A percentile compares a stretch with the other conserved stretches of the same genome.
Conservation (phyloP, 306 rosid species). For the Amphicarpaea edgeworthii region DNA sequence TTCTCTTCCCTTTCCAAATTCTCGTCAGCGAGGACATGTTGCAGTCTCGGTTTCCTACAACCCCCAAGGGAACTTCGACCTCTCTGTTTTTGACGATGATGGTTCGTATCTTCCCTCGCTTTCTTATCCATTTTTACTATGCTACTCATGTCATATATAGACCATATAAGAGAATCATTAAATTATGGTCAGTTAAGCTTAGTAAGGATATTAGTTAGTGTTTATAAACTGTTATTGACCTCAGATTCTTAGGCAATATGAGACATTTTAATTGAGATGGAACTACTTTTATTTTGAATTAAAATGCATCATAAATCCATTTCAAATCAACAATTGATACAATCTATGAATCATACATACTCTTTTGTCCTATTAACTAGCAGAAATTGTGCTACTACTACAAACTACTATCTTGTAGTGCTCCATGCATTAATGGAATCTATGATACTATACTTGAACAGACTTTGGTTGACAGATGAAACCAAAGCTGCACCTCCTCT, state of each 20-base stretch:
- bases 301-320: not conserved
- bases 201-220: no score
- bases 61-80: constrained; percentile 86
- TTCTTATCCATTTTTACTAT: not conserved
- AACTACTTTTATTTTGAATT: not conserved
- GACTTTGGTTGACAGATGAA: constrained; percentile 60
- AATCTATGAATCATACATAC: no score
- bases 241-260: no score
- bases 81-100: constrained; percentile 72
- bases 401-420: constrained; percentile 20
- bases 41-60: constrained; percentile 83
- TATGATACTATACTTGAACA: constrained; percentile 50
- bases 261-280: no score
- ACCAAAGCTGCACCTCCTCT: constrained; percentile 70
- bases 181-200: not conserved
- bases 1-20: constrained; percentile 30
- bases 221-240: no score
- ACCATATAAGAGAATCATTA: not conserved
- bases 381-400: constrained; percentile 2
- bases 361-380: not conserved
- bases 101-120: constrained; percentile 36
- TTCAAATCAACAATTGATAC: not conserved
- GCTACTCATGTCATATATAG: not conserved
- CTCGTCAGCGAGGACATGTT: constrained; percentile 50
- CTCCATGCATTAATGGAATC: constrained; percentile 43